These are phyloP conservation scores for Nitzschia putrida DNA, from an alignment of 108 stramenopile genomes.

Conservation along the genomic window DNA sequence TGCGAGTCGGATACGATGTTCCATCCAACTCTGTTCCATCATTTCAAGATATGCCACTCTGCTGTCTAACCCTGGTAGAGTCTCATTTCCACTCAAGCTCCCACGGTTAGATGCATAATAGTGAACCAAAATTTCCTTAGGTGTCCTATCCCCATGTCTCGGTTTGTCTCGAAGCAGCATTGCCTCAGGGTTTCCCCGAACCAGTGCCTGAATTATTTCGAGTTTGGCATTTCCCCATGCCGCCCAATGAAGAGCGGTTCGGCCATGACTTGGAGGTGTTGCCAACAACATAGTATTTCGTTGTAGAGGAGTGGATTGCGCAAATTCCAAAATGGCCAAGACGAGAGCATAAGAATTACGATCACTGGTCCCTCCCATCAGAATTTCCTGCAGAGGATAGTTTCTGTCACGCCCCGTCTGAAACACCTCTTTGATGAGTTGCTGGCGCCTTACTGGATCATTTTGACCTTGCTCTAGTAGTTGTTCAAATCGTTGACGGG, in stretches of 20 bases:
- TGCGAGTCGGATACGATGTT: conserved; percentile 12
- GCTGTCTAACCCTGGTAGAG: not conserved
- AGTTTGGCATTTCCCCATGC: conserved; percentile 22
- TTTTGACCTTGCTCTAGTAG: conserved; percentile 8
- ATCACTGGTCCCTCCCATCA: conserved; percentile 34
- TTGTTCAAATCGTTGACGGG: conserved; percentile 21
- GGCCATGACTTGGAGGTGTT: conserved; percentile 21
- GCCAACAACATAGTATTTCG: not conserved
- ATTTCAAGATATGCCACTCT: conserved; percentile 9
- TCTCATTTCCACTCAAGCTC: not conserved
- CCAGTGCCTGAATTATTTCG: conserved; percentile 15
- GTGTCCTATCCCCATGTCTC: conserved; percentile 23
- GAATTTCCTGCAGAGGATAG: conserved; percentile 29
- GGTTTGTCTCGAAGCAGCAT: conserved; percentile 15
- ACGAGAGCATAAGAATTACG: conserved; percentile 10
- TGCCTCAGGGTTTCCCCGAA: conserved; percentile 21
- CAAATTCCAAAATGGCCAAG: conserved; percentile 1
- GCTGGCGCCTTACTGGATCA: not conserved
- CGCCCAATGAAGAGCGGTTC: conserved; percentile 39
- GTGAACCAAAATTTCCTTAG: conserved; percentile 18
- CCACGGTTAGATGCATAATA: conserved; percentile 4
- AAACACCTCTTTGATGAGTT: conserved; percentile 23
- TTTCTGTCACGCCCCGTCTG: conserved; percentile 25
- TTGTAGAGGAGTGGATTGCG: not conserved
- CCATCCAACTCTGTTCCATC: conserved; percentile 3